Evolutionary conservation across 495 filamentous ascomycete genomes (phyloP).

Genomic region (Hypoxylon rickii): DNA sequence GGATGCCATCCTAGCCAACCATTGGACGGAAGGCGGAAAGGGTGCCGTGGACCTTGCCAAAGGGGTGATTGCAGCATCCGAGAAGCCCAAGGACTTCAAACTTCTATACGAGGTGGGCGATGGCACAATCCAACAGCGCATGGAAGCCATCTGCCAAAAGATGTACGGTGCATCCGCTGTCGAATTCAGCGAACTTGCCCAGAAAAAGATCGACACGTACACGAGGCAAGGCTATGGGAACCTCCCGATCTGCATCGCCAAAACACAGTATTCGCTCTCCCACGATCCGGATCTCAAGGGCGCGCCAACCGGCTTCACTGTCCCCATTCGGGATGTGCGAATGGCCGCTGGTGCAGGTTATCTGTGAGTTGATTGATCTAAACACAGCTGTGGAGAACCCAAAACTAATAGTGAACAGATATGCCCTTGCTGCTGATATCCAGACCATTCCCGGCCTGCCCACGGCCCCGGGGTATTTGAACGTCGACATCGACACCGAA

Average conservation of each 20-base stretch:
- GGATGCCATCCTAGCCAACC: slow-evolving; percentile 91
- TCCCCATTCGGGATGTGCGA: slow-evolving; percentile 91
- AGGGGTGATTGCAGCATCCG: slow-evolving; percentile 79
- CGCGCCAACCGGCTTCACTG: slow-evolving; percentile 93
- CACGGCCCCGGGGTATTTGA: slow-evolving; percentile 93
- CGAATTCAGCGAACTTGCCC: slow-evolving; percentile 90
- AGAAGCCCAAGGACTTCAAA: slow-evolving; percentile 87
- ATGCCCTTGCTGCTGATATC: slow-evolving; percentile 94
- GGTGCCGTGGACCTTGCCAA: slow-evolving; percentile 90
- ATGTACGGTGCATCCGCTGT: slow-evolving; percentile 95
- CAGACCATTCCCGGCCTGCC: slow-evolving; percentile 97
- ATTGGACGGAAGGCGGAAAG: slow-evolving; percentile 95
- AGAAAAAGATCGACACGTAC: slow-evolving; percentile 95
- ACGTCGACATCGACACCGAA: slow-evolving; percentile 90
- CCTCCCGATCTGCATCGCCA: slow-evolving; percentile 93
- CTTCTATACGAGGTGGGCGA: slow-evolving; percentile 77
- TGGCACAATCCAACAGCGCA: slow-evolving; percentile 82
- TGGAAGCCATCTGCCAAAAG: slow-evolving; percentile 83
- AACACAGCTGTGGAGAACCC: too few species aligned
- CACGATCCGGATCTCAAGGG: slow-evolving; percentile 95
- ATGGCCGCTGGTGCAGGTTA: slow-evolving; percentile 94
- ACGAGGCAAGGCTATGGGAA: slow-evolving; percentile 88
- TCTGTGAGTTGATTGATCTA: slow-evolving; percentile 61
- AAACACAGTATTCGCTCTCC: slow-evolving; percentile 96
- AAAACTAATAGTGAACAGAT: slow-evolving; percentile 54